Conservation (phyloP, 2,329 filamentous ascomycete genomes). For the Byssothecium circinans region DNA sequence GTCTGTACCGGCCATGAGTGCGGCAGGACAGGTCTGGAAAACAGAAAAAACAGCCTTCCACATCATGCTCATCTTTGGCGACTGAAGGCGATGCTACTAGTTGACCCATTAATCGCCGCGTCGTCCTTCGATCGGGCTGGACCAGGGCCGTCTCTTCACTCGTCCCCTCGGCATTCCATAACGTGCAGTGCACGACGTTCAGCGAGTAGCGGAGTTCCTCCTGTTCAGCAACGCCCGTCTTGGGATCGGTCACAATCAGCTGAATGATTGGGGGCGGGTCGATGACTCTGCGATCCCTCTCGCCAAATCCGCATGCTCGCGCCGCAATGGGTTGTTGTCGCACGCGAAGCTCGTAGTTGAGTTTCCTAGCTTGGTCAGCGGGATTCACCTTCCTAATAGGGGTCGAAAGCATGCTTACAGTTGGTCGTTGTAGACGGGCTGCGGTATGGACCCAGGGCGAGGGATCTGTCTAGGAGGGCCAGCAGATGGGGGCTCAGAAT, state of each 20-base stretch:
- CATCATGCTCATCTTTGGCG: conserved; percentile 70
- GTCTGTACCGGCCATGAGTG: conserved; percentile 72
- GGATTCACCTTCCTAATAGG: conserved; percentile 19
- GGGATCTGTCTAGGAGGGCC: conserved; percentile 39
- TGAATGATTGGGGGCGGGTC: conserved; percentile 84
- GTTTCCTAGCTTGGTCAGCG: conserved; percentile 34
- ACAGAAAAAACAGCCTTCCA: conserved; percentile 81
- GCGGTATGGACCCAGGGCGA: conserved; percentile 42
- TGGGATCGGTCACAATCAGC: conserved; percentile 64
- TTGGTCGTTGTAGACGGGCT: conserved; percentile 44
- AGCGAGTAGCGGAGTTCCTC: conserved; percentile 67
- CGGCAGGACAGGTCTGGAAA: conserved; percentile 82
- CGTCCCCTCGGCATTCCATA: conserved; percentile 69
- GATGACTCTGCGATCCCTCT: conserved; percentile 78
- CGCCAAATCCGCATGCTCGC: conserved; percentile 79
- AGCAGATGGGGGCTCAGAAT: conserved; percentile 33
- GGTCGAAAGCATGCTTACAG: conserved; percentile 35
- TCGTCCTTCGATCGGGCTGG: conserved; percentile 71
- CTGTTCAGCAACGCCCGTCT: conserved; percentile 50
- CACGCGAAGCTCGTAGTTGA: conserved; percentile 58
- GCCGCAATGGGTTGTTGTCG: conserved; percentile 79
- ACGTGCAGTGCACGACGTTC: conserved; percentile 74
- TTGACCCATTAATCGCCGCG: conserved; percentile 77
- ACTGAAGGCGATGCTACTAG: conserved; percentile 76
- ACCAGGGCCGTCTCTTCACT: conserved; percentile 68